Percentiles rank a stretch among this genome's conserved stretches.
Conservation (phyloP, 1,284 basidiomycete genomes). For the Polyporus tsugae region DNA sequence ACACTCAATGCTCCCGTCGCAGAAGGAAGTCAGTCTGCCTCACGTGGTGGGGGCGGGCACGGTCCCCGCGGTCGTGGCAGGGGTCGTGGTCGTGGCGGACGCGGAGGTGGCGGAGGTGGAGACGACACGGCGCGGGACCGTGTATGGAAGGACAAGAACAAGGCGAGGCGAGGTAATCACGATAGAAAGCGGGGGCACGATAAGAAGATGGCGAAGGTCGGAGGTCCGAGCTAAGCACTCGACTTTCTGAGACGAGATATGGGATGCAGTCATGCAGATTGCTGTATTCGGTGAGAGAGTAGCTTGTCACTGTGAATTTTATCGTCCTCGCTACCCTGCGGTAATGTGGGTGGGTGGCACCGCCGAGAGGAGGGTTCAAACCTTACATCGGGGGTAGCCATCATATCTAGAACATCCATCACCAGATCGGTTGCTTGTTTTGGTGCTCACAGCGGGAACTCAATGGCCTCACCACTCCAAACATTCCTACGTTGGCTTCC, state of each 20-base stretch:
- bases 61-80: conserved; percentile 45
- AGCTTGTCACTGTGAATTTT: background rate
- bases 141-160: conserved; percentile 76
- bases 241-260: background rate
- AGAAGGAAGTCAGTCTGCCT: conserved; percentile 26
- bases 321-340: too few species aligned
- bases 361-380: too few species aligned
- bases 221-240: conserved; percentile 41
- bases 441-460: background rate
- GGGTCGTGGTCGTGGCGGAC: conserved; percentile 42
- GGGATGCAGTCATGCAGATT: background rate
- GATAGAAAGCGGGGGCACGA: conserved; percentile 77
- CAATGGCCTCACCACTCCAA: background rate
- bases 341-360: background rate
- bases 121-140: conserved; percentile 54
- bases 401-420: background rate
- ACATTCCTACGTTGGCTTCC: background rate
- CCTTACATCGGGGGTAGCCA: background rate
- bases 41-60: conserved; percentile 35
- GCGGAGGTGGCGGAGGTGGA: conserved; percentile 41
- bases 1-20: conserved; percentile 26
- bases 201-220: conserved; percentile 75
- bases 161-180: conserved; percentile 68
- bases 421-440: background rate
- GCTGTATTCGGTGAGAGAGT: background rate